phyloP scores from a whole-genome alignment of 2,329 filamentous ascomycete species.

The Biscogniauxia sp. region DNA sequence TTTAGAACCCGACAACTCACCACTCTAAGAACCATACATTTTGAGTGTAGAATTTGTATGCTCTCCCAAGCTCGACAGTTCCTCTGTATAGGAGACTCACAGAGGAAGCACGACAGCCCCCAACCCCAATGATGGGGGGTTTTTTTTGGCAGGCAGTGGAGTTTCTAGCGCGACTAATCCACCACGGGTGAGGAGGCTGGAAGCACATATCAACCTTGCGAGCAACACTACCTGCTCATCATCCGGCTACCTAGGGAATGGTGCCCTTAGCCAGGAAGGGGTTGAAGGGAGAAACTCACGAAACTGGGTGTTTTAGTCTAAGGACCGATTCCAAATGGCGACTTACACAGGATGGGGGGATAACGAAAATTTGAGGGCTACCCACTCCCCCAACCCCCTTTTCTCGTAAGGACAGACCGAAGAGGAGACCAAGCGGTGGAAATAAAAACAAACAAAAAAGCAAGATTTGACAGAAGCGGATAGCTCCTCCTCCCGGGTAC shows the following conservation, averaged over 20 bases:
- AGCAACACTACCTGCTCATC: not conserved
- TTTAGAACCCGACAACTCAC: not conserved
- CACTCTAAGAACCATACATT: not conserved
- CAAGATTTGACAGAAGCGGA: too few species aligned
- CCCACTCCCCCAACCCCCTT: not conserved
- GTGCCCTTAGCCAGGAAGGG: too few species aligned
- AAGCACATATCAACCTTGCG: not conserved
- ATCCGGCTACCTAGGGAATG: too few species aligned
- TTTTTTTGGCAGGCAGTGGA: not conserved
- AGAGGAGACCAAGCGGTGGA: not conserved
- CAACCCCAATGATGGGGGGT: not conserved
- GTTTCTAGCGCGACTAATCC: not conserved
- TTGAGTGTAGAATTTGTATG: not conserved
- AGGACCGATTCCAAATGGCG: too few species aligned
- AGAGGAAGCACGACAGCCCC: not conserved
- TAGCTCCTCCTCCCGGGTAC: not conserved
- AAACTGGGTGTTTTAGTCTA: too few species aligned
- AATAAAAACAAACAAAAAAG: not conserved
- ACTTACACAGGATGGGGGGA: too few species aligned
- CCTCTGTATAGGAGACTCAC: not conserved
- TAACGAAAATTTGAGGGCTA: not conserved
- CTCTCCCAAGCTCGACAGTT: not conserved
- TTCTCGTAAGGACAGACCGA: not conserved
- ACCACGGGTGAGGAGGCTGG: not conserved
- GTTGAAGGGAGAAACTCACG: too few species aligned